Evolutionary conservation across 169 alveolate genomes (phyloP).

Genomic region (Plasmodium coatneyi): DNA sequence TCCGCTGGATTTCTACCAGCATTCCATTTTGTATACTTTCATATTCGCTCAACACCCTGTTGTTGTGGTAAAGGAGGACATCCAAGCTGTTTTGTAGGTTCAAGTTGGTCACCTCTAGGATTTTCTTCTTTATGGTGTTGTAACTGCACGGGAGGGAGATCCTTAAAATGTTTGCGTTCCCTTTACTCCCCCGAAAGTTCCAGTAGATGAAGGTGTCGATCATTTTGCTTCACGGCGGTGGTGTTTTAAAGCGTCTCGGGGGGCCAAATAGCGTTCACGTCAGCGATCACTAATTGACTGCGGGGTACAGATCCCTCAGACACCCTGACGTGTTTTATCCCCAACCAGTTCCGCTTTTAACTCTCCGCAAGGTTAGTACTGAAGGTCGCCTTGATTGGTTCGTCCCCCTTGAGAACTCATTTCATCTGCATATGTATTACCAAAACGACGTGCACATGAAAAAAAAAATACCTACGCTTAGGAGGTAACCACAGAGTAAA

Average conservation of each 20-base stretch:
- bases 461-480: neutral
- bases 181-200: constrained; percentile 64
- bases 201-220: constrained; percentile 56
- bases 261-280: too few species aligned
- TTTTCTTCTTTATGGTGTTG: constrained; percentile 56
- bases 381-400: neutral
- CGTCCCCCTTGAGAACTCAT: neutral
- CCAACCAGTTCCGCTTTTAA: neutral
- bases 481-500: neutral
- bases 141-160: constrained; percentile 68
- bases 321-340: neutral
- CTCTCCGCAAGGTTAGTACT: neutral
- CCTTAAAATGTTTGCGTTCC: constrained; percentile 42
- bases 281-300: neutral
- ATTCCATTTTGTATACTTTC: constrained; percentile 68
- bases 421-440: constrained; percentile 2
- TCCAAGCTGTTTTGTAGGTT: constrained; percentile 41
- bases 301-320: neutral
- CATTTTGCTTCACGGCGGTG: neutral
- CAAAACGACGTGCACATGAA: neutral
- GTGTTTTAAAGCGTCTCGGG: neutral
- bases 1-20: constrained; percentile 63
- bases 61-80: constrained; percentile 58
- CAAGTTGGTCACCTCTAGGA: constrained; percentile 35
- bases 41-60: constrained; percentile 51